phyloP scores from a whole-genome alignment of 371 early-diverging fungal genomes.

The Blastocladiella emersonii region DNA sequence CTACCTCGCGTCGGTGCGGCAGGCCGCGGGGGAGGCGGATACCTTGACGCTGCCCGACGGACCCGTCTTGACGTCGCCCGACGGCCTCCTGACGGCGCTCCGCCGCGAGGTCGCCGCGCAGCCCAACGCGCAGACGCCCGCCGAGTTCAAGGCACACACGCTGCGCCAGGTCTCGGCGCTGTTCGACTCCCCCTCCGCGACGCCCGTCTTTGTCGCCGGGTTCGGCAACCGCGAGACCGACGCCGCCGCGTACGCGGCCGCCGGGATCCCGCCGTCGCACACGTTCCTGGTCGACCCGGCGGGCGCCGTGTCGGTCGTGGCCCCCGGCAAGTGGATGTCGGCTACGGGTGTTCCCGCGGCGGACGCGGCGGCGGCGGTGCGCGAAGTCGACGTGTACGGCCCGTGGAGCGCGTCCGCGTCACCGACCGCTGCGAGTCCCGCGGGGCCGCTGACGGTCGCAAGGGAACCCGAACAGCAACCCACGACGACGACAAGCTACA shows the following conservation, averaged over 20 bases:
- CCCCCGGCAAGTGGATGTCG: too few species aligned
- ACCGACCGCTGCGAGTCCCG: too few species aligned
- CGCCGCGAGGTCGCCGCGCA: conserved; percentile 32
- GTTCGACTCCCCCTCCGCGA: not conserved
- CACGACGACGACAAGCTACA: too few species aligned
- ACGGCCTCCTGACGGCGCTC: conserved; percentile 86
- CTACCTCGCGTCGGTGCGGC: not conserved
- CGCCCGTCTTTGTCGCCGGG: conserved; percentile 46
- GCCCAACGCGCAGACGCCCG: not conserved
- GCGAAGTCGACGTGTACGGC: too few species aligned
- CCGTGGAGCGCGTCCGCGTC: too few species aligned
- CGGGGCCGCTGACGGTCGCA: too few species aligned
- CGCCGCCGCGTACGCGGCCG: not conserved
- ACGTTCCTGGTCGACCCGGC: not conserved
- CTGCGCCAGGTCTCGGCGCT: conserved; percentile 89
- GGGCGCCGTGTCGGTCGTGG: too few species aligned
- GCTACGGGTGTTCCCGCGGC: too few species aligned
- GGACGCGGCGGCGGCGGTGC: too few species aligned
- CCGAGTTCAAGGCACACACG: conserved; percentile 64
- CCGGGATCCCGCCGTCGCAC: not conserved
- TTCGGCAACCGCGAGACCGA: conserved; percentile 95
- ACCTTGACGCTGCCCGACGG: conserved; percentile 86
- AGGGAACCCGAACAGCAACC: too few species aligned
- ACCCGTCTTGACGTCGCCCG: conserved; percentile 94
- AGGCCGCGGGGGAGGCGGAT: conserved; percentile 47